Percentiles rank a stretch among this genome's conserved stretches.
phyloP scores from a whole-genome alignment of 2,329 filamentous ascomycete species.

The Phyllosticta citriasiana region DNA sequence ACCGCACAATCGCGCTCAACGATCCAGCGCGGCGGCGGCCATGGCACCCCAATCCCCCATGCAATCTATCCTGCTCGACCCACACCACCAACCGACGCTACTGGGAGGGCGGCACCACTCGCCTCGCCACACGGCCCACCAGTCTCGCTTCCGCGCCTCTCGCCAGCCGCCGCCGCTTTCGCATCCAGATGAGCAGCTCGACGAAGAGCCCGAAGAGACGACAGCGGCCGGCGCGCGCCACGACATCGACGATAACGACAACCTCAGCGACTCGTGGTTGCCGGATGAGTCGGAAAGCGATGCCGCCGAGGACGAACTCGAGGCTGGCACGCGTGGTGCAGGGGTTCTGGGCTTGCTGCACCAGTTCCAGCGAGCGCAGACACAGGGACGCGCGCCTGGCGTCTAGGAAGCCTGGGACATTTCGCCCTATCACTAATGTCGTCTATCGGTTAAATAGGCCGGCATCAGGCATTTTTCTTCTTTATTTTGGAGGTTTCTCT shows the following conservation, averaged over 20 bases:
- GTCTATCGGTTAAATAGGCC: background rate
- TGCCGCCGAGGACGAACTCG: slow-evolving; percentile 37
- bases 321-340: slow-evolving; percentile 35
- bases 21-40: slow-evolving; percentile 14
- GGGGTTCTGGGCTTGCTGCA: slow-evolving; percentile 57
- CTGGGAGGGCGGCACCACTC: slow-evolving; percentile 32
- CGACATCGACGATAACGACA: slow-evolving; percentile 39
- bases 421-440: background rate
- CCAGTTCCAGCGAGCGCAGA: slow-evolving; percentile 56
- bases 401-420: slow-evolving; percentile 11
- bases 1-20: slow-evolving; percentile 11
- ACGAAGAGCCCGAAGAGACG: slow-evolving; percentile 12
- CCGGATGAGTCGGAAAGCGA: slow-evolving; percentile 31
- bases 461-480: too few relatives aligned
- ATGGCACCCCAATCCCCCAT: slow-evolving; percentile 45
- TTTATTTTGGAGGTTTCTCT: too few relatives aligned
- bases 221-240: background rate
- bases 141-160: slow-evolving; percentile 33
- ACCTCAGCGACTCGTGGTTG: slow-evolving; percentile 51
- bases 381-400: slow-evolving; percentile 34
- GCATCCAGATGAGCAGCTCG: slow-evolving; percentile 7
- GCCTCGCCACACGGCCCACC: slow-evolving; percentile 37
- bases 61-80: slow-evolving; percentile 64
- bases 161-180: slow-evolving; percentile 16
- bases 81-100: slow-evolving; percentile 59